phyloP scores from a whole-genome alignment of 805 yeast genomes.

The Wickerhamiella spandovensis region DNA sequence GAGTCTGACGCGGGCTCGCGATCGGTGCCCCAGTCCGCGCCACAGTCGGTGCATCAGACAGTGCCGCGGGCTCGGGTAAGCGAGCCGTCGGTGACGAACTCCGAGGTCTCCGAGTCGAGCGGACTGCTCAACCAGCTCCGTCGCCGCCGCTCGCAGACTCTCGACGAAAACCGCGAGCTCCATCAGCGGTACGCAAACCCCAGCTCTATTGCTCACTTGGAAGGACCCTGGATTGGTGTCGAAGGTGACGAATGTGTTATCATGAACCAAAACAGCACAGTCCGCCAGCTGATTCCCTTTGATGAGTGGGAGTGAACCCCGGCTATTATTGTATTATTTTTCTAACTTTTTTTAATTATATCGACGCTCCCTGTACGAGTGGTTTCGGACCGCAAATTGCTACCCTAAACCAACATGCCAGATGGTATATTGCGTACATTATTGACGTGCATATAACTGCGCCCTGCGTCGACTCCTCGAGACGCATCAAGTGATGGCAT shows the following conservation, averaged over 20 bases:
- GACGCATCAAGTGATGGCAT: no score
- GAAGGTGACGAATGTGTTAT: constrained; percentile 43
- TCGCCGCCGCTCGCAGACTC: constrained; percentile 29
- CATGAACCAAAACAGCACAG: constrained; percentile 33
- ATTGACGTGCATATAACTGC: neutral
- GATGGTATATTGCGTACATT: no score
- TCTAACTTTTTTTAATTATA: neutral
- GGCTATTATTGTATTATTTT: neutral
- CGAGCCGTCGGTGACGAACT: neutral
- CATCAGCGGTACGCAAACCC: constrained; percentile 70
- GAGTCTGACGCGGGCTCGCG: neutral
- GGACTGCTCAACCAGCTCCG: neutral
- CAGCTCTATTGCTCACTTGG: constrained; percentile 49
- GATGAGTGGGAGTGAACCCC: constrained; percentile 32
- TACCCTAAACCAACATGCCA: no score
- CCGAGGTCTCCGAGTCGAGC: neutral
- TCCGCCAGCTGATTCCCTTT: constrained; percentile 25
- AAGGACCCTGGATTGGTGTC: constrained; percentile 71
- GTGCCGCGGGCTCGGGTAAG: neutral
- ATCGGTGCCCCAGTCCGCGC: neutral
- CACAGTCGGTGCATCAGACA: neutral
- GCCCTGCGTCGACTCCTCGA: no score
- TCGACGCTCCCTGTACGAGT: no score
- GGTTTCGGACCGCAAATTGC: no score
- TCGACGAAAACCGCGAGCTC: constrained; percentile 67